Evolutionary conservation across 75 land plant genomes (phyloP).

Genomic region (Isoetes taiwanensis): DNA sequence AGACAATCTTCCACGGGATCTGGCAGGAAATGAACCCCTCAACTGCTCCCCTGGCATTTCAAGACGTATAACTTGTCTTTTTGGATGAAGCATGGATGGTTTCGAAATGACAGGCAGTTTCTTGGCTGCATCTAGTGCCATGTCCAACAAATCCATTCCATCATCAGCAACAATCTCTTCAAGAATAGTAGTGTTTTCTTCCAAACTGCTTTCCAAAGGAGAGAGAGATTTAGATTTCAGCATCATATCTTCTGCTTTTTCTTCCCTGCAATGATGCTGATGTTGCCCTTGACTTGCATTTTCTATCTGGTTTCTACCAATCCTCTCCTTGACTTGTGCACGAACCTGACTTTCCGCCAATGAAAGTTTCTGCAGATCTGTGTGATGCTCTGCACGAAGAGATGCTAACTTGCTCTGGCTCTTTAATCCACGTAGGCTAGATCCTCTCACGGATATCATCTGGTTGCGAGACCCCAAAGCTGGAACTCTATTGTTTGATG

Average conservation of each 20-base stretch:
- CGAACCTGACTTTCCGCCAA: neutral
- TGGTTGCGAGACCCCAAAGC: too few species aligned
- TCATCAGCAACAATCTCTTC: slow-evolving; percentile 35
- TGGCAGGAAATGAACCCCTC: slow-evolving; percentile 10
- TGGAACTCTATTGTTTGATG: too few species aligned
- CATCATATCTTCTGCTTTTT: too few species aligned
- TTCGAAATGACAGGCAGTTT: slow-evolving; percentile 15
- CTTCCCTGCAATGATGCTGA: too few species aligned
- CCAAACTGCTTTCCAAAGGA: neutral
- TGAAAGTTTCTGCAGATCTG: neutral
- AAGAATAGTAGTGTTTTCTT: slow-evolving; percentile 7
- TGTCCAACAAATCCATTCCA: slow-evolving; percentile 30
- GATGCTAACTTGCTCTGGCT: neutral
- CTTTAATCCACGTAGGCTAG: neutral
- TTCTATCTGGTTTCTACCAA: neutral
- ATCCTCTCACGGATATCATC: too few species aligned
- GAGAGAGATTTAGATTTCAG: neutral
- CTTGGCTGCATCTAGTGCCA: slow-evolving; percentile 23
- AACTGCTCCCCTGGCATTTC: slow-evolving; percentile 33
- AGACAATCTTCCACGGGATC: slow-evolving; percentile 17
- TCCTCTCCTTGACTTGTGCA: slow-evolving; percentile 1
- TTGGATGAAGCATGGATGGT: slow-evolving; percentile 19
- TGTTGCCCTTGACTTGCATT: slow-evolving; percentile 6
- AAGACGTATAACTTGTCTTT: slow-evolving; percentile 56
- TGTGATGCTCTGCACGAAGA: slow-evolving; percentile 7